These are phyloP conservation scores for Mortierella sp. DNA, from an alignment of 371 early-diverging fungal genomes.

Conservation along the genomic window DNA sequence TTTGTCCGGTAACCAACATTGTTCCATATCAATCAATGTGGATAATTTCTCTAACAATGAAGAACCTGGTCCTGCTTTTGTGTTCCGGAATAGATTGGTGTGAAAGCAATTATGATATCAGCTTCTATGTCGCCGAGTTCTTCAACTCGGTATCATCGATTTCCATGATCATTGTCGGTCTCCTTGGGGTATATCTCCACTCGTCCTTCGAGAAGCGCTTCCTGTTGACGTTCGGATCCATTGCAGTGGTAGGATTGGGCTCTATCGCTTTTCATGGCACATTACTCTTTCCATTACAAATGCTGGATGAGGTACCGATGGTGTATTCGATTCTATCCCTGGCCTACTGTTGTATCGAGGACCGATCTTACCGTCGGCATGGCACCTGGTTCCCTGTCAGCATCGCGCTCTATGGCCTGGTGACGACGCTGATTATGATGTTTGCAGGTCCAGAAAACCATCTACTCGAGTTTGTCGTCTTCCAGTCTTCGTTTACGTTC, in stretches of 20 bases:
- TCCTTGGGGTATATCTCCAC: conserved; percentile 62
- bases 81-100: conserved; percentile 80
- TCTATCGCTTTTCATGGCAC: conserved; percentile 75
- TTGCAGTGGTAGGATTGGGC: conserved; percentile 69
- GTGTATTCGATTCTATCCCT: conserved; percentile 54
- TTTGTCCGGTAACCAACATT: too few relatives aligned
- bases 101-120: conserved; percentile 68
- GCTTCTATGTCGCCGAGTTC: conserved; percentile 72
- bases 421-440: conserved; percentile 46
- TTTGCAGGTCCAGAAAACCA: conserved; percentile 46
- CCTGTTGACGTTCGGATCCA: conserved; percentile 36
- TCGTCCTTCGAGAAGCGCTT: conserved; percentile 53
- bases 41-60: too few relatives aligned
- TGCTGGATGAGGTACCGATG: conserved; percentile 80
- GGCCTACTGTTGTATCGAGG: conserved; percentile 39
- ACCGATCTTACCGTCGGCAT: conserved; percentile 40
- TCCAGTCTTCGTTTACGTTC: conserved; percentile 51
- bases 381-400: conserved; percentile 47
- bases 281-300: conserved; percentile 65
- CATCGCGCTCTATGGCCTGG: conserved; percentile 39
- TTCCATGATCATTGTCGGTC: conserved; percentile 69
- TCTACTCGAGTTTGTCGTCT: conserved; percentile 45
- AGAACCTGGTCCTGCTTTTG: too few relatives aligned
- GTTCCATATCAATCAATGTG: too few relatives aligned
- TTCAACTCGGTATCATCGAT: conserved; percentile 74